Base-by-base conservation (phyloP, 306 rosid species). In the Medicago arabica region DNA sequence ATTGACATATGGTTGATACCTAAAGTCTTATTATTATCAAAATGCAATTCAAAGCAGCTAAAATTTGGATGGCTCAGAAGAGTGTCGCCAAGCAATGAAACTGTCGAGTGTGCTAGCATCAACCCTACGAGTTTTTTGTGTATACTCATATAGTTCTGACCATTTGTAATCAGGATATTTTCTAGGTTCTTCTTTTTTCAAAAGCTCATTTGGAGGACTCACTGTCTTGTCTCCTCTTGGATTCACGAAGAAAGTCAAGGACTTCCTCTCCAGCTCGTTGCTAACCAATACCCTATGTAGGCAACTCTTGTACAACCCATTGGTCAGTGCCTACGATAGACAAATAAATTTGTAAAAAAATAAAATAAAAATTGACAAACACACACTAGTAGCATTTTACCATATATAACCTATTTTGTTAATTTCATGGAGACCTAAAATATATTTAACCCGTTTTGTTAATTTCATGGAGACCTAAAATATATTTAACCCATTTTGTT, bases 241-340 rank as follows among this genome's bases (percentile, higher is more conserved):
- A 15, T 15, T 8, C 76, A 77, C 16, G 39, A 88, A 88, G 79
- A 54, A 85, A 21, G 69, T 78, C 50, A 85, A 9, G 2, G 92
- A 76, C 28, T 73, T 79, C 71, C 92, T 86, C 51, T 79, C 85
- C 17, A n/a, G 60, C 39, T 79, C 79, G 7, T 68, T 80, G 75
- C 84, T 79, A 53, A 86, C 86, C 79, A 82, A 69, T 38, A 84
- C 86, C 64, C 92, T 84, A 15, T 86, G 89, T 67, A 83, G 54
- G 16, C 87, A 86, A 46, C 92, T 88, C 88, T 88, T 88, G 82
- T 85, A 88, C 28, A 46, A 54, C 18, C 92, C 92, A 50, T 88
- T 86, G 0, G 82, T 65, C 54, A 88, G 16, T 1, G 89, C 92
- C 92, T 86, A 54, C 6, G 0, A 16, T 12, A 64, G 4, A 49